Base-by-base conservation (phyloP, 768 basidiomycete species). In the Lactarius quietus region DNA sequence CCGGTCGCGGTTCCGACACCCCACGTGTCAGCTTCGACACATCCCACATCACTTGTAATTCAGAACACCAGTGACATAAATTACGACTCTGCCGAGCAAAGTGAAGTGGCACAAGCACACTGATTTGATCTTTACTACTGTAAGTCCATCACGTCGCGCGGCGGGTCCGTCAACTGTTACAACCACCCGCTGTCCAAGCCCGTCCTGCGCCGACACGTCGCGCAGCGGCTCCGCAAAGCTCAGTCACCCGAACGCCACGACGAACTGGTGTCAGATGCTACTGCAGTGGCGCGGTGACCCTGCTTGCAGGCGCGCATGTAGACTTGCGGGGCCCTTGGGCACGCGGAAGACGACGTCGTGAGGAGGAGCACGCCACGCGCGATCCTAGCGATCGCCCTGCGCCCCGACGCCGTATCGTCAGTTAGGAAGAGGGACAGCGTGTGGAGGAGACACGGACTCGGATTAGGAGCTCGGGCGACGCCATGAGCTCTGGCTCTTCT, bases 201-300 rank as follows among this genome's bases (percentile, higher is more conserved):
- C 56, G 26, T 71, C 70, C 62, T 63, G 65, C 29, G 52, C 41
- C 3, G 65, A 63, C 10, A 72, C 59, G 68, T 69, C 70, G 6
- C 68, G 64, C 1, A 75, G 74, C 9, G 72, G 62, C n/a, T 68
- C 70, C 3, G 87, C 85, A 65, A 84, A 92, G 62, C 87, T 85
- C 56, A 94, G 76, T 66, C 91, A 81, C 43, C 92, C 89, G 61
- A 94, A 83, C 0, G 86, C 84, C 23, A 92, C 85, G 33, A 86
- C 83, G 71, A 92, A 92, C 72, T 86, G 80, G 69, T 93, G 86
- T 15, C 79, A 78, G 31, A 90, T 74, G 38, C 86, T 86, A 68
- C 82, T 85, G 72, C 87, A 87, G 33, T 79, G 77, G 36, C 84
- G 82, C 56, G 77, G 76, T 15, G 82, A 77, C 20, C 85, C 83